phyloP scores from a whole-genome alignment of 371 early-diverging fungal species.

The Actinomucor elegans region DNA sequence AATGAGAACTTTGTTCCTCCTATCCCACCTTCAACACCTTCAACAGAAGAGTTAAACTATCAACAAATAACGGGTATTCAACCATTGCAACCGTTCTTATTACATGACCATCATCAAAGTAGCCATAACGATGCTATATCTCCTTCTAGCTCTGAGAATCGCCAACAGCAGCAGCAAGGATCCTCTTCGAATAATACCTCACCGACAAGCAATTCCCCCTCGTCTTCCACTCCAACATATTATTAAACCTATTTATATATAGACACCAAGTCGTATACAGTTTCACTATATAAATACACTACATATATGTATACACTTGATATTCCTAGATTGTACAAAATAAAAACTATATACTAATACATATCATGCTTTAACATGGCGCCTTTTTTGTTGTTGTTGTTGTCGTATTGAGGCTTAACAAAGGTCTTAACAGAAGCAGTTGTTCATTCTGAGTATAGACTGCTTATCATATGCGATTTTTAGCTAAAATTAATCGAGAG shows the following conservation, averaged over 20 bases:
- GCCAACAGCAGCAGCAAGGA: not conserved
- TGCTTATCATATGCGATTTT: too few species aligned
- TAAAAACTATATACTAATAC: too few species aligned
- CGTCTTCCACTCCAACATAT: not conserved
- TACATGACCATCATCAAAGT: slow-evolving; percentile 19
- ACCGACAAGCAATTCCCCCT: not conserved
- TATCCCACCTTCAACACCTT: slow-evolving; percentile 2
- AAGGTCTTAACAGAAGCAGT: too few species aligned
- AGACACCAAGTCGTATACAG: not conserved
- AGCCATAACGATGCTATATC: slow-evolving; percentile 19
- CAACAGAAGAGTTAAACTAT: not conserved
- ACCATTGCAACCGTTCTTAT: slow-evolving; percentile 13
- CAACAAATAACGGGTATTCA: not conserved
- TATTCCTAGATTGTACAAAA: too few species aligned
- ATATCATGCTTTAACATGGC: too few species aligned
- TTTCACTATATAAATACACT: not conserved
- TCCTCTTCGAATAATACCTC: not conserved
- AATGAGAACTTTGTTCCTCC: slow-evolving; percentile 5
- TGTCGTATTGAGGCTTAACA: too few species aligned
- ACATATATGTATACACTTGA: too few species aligned
- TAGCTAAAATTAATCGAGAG: too few species aligned
- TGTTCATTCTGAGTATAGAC: too few species aligned
- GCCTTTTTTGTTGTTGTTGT: too few species aligned
- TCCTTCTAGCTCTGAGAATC: not conserved
- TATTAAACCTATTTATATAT: slow-evolving; percentile 1